phyloP scores from a whole-genome alignment of 108 stramenopile genomes.

The Aurantiochytrium sp. region DNA sequence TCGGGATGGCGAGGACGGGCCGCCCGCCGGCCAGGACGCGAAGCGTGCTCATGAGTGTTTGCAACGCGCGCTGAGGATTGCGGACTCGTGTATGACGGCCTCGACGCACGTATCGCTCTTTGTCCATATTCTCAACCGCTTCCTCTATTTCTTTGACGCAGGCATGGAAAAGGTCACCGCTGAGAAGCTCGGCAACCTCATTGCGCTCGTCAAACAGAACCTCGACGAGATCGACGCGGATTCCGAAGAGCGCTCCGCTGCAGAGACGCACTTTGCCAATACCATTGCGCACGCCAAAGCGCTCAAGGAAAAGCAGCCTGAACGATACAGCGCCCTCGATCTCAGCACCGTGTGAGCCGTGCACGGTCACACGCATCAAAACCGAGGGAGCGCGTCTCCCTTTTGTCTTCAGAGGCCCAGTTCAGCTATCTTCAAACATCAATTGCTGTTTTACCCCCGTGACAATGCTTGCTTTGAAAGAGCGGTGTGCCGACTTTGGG shows the following conservation, averaged over 20 bases:
- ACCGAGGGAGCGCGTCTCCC: too few species aligned
- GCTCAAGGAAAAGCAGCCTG: background rate
- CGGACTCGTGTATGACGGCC: constrained; percentile 72
- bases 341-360: too few species aligned
- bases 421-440: too few species aligned
- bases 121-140: constrained; percentile 88
- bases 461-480: too few species aligned
- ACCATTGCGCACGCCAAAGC: constrained; percentile 45
- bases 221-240: constrained; percentile 56
- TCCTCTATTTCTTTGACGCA: constrained; percentile 86
- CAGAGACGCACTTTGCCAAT: constrained; percentile 47
- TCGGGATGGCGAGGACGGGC: background rate
- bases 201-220: constrained; percentile 88
- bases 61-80: constrained; percentile 77
- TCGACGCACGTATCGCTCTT: constrained; percentile 75
- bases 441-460: too few species aligned
- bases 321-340: background rate
- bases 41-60: constrained; percentile 89
- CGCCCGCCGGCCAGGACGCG: constrained; percentile 65
- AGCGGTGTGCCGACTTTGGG: too few species aligned
- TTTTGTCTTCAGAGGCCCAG: too few species aligned
- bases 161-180: constrained; percentile 72
- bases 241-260: constrained; percentile 38
- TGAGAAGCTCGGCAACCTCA: constrained; percentile 75
- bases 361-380: too few species aligned